A percentile compares a stretch with the other conserved stretches of the same genome.
Conservation (phyloP, 2,329 filamentous ascomycete species). For the Podosphaera xanthii region DNA sequence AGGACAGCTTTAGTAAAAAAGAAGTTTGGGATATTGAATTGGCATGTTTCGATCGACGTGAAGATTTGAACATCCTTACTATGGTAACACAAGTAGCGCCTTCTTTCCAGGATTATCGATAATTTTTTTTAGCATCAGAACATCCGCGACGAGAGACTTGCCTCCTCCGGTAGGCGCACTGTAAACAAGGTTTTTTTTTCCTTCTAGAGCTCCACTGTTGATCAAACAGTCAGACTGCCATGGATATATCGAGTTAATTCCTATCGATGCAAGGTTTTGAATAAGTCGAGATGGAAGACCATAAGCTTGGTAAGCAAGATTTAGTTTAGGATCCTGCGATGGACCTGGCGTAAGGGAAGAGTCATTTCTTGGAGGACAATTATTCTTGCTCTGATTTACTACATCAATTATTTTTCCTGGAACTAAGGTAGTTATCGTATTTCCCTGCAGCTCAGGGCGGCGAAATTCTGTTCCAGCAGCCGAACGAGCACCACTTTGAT, state of each 20-base stretch:
- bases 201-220: constrained; percentile 39
- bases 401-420: constrained; percentile 25
- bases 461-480: constrained; percentile 4
- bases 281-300: constrained; percentile 35
- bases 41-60: background rate
- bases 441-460: constrained; percentile 4
- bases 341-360: constrained; percentile 31
- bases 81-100: constrained; percentile 50
- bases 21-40: background rate
- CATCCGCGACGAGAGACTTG: constrained; percentile 50
- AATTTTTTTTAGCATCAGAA: constrained; percentile 50
- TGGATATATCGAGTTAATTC: constrained; percentile 52
- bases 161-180: constrained; percentile 59
- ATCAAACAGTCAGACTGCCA: constrained; percentile 60
- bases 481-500: background rate
- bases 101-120: constrained; percentile 41
- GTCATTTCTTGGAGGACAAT: constrained; percentile 32
- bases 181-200: constrained; percentile 51
- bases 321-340: constrained; percentile 30
- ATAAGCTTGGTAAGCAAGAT: constrained; percentile 39
- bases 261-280: constrained; percentile 38
- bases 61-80: constrained; percentile 15
- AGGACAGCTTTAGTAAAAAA: background rate
- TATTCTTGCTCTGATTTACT: constrained; percentile 18
- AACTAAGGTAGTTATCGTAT: constrained; percentile 10